Evolutionary conservation across 2,329 filamentous ascomycete genomes (phyloP).

Genomic region (Aureobasidium leucospermi): DNA sequence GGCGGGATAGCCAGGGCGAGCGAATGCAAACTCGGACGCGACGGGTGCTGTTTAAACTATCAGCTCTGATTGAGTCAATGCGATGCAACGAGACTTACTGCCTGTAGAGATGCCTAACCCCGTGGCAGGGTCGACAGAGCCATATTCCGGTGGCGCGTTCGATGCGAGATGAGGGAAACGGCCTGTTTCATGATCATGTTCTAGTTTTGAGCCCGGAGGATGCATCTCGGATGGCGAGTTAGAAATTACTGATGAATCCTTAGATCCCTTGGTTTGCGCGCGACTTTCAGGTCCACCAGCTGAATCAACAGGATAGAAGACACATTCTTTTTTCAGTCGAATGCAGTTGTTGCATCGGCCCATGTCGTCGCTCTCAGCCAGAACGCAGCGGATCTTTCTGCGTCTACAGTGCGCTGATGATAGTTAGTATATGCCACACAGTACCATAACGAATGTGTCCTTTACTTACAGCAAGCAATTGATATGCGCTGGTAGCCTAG

Average conservation of each 20-base stretch:
- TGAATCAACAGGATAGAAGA: constrained; percentile 75
- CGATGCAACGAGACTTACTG: neutral
- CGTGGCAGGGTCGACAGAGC: constrained; percentile 17
- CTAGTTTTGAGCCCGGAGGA: constrained; percentile 3
- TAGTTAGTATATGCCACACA: constrained; percentile 16
- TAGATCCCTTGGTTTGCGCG: constrained; percentile 29
- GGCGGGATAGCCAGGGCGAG: constrained; percentile 2
- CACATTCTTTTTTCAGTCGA: constrained; percentile 87
- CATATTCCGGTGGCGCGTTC: constrained; percentile 17
- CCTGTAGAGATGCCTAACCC: constrained; percentile 13
- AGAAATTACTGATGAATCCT: constrained; percentile 16
- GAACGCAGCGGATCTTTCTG: constrained; percentile 86
- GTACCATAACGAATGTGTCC: neutral
- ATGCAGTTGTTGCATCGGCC: constrained; percentile 88
- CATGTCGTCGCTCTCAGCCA: constrained; percentile 63
- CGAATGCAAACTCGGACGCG: constrained; percentile 3
- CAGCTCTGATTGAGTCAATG: neutral
- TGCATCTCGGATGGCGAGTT: constrained; percentile 15
- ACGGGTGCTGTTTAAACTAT: neutral
- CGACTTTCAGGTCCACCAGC: constrained; percentile 55
- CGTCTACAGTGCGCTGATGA: constrained; percentile 75
- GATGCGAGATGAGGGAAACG: constrained; percentile 19
- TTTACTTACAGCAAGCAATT: constrained; percentile 82
- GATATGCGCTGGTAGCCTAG: constrained; percentile 92
- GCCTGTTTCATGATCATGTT: constrained; percentile 16